Percentiles rank a stretch among this genome's conserved stretches.
These are phyloP conservation scores for Sclerotinia minor DNA, from an alignment of 2,329 filamentous ascomycete species.

Conservation along the genomic window DNA sequence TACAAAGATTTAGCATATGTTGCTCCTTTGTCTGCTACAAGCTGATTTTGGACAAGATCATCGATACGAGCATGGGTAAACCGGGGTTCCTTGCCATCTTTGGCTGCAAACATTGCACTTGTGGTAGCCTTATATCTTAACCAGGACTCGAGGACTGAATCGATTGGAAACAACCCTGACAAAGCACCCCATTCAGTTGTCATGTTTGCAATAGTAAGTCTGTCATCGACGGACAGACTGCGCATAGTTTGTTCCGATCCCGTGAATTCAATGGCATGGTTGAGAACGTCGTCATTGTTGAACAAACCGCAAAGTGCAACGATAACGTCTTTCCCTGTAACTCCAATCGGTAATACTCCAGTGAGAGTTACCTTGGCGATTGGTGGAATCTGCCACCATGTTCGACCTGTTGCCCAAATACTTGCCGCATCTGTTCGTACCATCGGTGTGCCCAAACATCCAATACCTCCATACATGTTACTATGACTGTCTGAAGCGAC, in stretches of 20 bases:
- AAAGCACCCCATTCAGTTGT: conserved; percentile 79
- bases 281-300: conserved; percentile 83
- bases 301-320: conserved; percentile 85
- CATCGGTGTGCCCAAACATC: conserved; percentile 74
- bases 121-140: conserved; percentile 73
- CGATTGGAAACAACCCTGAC: conserved; percentile 76
- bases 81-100: conserved; percentile 51
- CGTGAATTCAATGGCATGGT: conserved; percentile 86
- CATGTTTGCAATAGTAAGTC: conserved; percentile 79
- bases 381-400: conserved; percentile 88
- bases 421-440: conserved; percentile 85
- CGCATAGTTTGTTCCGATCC: conserved; percentile 75
- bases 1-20: conserved; percentile 81
- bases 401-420: conserved; percentile 80
- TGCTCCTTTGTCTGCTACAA: conserved; percentile 73
- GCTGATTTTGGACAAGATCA: conserved; percentile 64
- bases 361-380: conserved; percentile 78
- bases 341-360: conserved; percentile 72
- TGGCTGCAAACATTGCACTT: conserved; percentile 59
- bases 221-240: conserved; percentile 69
- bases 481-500: conserved; percentile 79
- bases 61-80: conserved; percentile 76
- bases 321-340: conserved; percentile 93
- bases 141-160: conserved; percentile 71
- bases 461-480: conserved; percentile 82